These are phyloP conservation scores for Cordyceps javanica DNA, from an alignment of 2,329 filamentous ascomycete genomes.

Conservation along the genomic window DNA sequence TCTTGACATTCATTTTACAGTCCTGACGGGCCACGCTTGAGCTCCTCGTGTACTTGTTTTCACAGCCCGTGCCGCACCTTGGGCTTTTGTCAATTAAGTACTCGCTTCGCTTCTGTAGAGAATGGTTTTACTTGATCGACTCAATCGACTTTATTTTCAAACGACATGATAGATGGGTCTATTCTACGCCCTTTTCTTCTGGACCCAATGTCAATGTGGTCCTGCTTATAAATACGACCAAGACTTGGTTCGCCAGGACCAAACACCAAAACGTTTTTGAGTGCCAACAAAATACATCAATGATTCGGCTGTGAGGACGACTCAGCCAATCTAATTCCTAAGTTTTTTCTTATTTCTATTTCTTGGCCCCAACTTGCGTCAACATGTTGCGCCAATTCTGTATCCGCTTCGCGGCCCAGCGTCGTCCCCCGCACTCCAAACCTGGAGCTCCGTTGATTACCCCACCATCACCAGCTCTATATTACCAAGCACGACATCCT, in stretches of 20 bases:
- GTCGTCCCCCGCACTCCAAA: constrained; percentile 2
- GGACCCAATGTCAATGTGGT: background rate
- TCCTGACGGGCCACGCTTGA: no score
- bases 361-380: background rate
- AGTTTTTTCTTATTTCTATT: background rate
- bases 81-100: no score
- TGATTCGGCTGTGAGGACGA: no score
- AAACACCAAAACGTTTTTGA: no score
- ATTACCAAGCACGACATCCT: background rate
- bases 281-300: no score
- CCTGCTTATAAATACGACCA: background rate
- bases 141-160: background rate
- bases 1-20: no score
- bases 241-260: background rate
- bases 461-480: background rate
- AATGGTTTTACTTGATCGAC: no score
- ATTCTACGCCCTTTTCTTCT: background rate
- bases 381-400: background rate
- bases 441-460: background rate
- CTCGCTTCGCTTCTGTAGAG: no score
- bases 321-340: no score
- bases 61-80: no score
- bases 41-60: no score
- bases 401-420: background rate
- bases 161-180: no score